These are phyloP conservation scores for Echria macrotheca DNA, from an alignment of 495 filamentous ascomycete species.

Conservation along the genomic window DNA sequence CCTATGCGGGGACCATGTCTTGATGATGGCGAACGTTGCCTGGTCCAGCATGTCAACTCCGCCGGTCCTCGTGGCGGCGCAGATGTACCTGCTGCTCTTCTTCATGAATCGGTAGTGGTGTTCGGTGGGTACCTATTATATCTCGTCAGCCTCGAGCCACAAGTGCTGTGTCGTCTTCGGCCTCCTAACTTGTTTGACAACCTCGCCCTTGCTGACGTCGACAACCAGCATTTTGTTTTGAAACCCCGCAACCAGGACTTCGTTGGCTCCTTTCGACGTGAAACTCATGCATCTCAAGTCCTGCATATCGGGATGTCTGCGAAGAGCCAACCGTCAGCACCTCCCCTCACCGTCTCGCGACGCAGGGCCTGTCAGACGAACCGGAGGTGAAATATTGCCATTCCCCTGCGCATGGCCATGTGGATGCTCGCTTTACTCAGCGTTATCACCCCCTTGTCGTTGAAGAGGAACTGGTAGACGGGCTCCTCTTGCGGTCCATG, in stretches of 20 bases:
- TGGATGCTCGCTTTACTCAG: conserved; percentile 73
- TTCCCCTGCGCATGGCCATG: conserved; percentile 73
- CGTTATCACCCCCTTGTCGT: conserved; percentile 81
- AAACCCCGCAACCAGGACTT: conserved; percentile 80
- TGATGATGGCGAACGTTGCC: conserved; percentile 66
- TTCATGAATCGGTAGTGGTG: conserved; percentile 86
- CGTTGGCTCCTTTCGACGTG: conserved; percentile 70
- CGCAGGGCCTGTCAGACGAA: too few relatives aligned
- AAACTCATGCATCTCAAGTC: conserved; percentile 92
- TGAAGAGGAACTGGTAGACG: conserved; percentile 77
- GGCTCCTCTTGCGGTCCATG: conserved; percentile 51
- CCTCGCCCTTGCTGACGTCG: conserved; percentile 77
- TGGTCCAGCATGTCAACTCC: conserved; percentile 81
- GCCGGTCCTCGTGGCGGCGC: conserved; percentile 81
- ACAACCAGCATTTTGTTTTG: conserved; percentile 85
- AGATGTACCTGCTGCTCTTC: conserved; percentile 84
- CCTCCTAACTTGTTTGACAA: conserved; percentile 58
- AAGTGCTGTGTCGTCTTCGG: background rate
- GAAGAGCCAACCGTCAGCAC: background rate
- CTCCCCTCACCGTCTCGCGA: background rate
- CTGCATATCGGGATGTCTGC: conserved; percentile 67
- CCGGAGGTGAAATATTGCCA: conserved; percentile 79
- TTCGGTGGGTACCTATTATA: conserved; percentile 56
- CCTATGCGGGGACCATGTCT: conserved; percentile 81
- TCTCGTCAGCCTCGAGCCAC: background rate